Evolutionary conservation across 192 early-diverging fungal genomes (phyloP), one percentile per base, ranked within the genome.

Genomic region (Phlyctochytrium planicorne): DNA sequence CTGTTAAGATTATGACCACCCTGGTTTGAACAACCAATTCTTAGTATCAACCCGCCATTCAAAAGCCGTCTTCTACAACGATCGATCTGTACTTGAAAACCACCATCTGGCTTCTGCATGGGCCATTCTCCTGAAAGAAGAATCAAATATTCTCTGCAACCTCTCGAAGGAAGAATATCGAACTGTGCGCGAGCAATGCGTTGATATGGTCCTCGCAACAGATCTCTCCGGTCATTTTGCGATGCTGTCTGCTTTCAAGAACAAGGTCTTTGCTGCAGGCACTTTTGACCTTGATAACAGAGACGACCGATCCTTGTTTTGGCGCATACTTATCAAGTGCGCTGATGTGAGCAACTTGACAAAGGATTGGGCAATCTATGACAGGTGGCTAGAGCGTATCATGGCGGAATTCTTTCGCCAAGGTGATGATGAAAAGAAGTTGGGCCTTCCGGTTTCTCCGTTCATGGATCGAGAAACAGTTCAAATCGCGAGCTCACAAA

Each of bases 181-280:
- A 35, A 47, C 52, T 0, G 30, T 84, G 12, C 74, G 84, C 14
- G 70, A 78, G 33, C 53, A 56, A 2, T 74, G 82, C 16, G 72
- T 86, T n/a, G 73, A 73, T 50, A 82, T 86, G 80, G 82, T 86
- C n/a, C 67, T 86, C 34, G 84, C 84, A 14, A 83, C 82, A 1
- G 80, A 82, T 71, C 65, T 85, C 55, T 72, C 82, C 24, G 70
- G 79, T 40, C 83, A 85, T 59, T 85, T 85, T 62, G 53, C 62
- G 14, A 37, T 80, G 3, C 50, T 83, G 32, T 76, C 83, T 1
- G 66, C 65, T 34, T 86, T 86, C 76, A 86, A 84, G 68, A 72
- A 73, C 52, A 84, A 83, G 66, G 75, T 84, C 29, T 24, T 20
- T 12, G 16, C 30, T 31, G 73, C 69, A 14, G 68, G 60, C 32